Conservation (phyloP, 176 grass and related monocot genomes). For the Avena sativa region DNA sequence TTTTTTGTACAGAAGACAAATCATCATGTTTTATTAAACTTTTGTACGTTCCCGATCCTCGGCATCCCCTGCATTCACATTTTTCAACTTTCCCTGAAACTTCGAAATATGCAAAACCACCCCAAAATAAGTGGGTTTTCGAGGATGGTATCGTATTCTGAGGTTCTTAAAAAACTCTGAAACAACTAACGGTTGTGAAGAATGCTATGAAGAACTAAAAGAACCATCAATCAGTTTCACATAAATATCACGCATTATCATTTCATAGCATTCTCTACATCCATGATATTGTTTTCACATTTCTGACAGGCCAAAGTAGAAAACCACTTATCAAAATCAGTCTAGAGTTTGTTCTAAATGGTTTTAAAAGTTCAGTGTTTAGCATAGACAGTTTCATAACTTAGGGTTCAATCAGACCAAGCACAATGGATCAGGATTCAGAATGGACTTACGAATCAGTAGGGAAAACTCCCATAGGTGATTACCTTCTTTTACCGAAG, state of each 20-base stretch:
- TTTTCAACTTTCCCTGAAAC: background rate
- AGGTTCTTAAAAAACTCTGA: background rate
- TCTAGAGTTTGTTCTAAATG: background rate
- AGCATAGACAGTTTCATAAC: background rate
- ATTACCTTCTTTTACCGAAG: conserved; percentile 65
- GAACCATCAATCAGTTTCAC: background rate
- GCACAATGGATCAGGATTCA: conserved; percentile 1
- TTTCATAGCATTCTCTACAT: background rate
- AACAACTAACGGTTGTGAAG: background rate
- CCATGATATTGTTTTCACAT: background rate
- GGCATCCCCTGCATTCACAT: background rate
- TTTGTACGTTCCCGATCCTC: background rate
- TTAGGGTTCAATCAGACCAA: background rate
- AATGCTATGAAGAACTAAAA: background rate
- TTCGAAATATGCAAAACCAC: background rate
- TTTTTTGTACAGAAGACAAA: background rate
- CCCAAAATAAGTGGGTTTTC: background rate
- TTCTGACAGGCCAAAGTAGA: background rate
- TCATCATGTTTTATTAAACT: background rate
- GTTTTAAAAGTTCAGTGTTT: background rate
- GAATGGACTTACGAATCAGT: background rate
- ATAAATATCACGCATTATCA: background rate
- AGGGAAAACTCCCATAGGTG: background rate
- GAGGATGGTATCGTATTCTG: background rate
- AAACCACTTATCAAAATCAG: background rate